Evolutionary conservation across 2,329 filamentous ascomycete species (phyloP).

Genomic region (Exophiala sp.): DNA sequence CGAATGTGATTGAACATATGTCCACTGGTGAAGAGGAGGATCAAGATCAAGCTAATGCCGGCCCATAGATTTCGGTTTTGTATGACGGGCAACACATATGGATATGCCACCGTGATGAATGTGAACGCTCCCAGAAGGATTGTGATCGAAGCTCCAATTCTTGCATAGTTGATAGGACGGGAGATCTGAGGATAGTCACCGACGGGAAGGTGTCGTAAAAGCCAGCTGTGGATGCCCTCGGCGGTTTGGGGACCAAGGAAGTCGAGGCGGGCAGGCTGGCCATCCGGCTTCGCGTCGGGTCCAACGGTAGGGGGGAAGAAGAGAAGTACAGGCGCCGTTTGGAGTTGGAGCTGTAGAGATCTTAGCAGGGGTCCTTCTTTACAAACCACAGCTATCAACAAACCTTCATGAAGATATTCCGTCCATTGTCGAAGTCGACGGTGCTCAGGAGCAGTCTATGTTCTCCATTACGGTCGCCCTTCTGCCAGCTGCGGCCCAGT

Average conservation of each 20-base stretch:
- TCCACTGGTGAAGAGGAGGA: constrained; percentile 88
- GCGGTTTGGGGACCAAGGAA: constrained; percentile 73
- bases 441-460: constrained; percentile 72
- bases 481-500: constrained; percentile 76
- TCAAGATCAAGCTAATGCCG: constrained; percentile 75
- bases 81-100: constrained; percentile 72
- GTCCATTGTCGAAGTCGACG: constrained; percentile 81
- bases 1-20: constrained; percentile 99
- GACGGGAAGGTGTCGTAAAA: constrained; percentile 70
- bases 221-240: constrained; percentile 72
- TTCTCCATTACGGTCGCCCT: constrained; percentile 69
- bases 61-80: constrained; percentile 95
- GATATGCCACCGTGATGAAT: constrained; percentile 63
- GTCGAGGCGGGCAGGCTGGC: constrained; percentile 71
- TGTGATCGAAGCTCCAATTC: constrained; percentile 62
- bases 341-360: constrained; percentile 66
- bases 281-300: constrained; percentile 64
- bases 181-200: constrained; percentile 64
- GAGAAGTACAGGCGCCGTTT: constrained; percentile 87
- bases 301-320: constrained; percentile 81
- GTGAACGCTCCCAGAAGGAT: constrained; percentile 65
- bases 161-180: constrained; percentile 81
- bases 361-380: constrained; percentile 2
- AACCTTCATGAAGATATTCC: constrained; percentile 79
- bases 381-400: neutral